These are phyloP conservation scores for Debaryomyces robertsiae DNA, from an alignment of 1,139 yeast genomes.

Conservation along the genomic window DNA sequence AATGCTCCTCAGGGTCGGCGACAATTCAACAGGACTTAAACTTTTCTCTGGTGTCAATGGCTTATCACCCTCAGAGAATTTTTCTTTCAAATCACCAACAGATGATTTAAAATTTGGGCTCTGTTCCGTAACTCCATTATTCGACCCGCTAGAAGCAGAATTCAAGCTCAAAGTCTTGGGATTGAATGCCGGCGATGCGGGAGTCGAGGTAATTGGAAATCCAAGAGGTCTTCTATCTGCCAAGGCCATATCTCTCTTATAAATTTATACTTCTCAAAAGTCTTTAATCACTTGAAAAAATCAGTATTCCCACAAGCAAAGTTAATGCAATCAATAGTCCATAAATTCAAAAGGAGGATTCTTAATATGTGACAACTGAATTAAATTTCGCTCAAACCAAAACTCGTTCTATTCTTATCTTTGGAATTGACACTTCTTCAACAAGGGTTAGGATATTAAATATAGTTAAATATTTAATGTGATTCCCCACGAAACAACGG, in stretches of 20 bases:
- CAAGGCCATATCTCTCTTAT: conserved; percentile 45
- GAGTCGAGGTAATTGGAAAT: conserved; percentile 40
- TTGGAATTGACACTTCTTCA: conserved; percentile 1
- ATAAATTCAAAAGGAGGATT: conserved; percentile 10
- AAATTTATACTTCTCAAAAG: conserved; percentile 10
- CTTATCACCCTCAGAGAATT: conserved; percentile 17
- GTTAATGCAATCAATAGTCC: conserved; percentile 11
- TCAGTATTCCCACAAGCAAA: conserved; percentile 7
- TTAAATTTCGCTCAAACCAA: conserved; percentile 6
- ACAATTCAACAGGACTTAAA: conserved; percentile 29
- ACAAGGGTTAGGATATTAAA: conserved; percentile 3
- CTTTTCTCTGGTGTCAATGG: conserved; percentile 27
- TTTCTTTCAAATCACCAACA: conserved; percentile 18
- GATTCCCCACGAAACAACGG: conserved; percentile 3
- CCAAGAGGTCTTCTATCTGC: conserved; percentile 62
- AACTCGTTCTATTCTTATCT: conserved; percentile 1
- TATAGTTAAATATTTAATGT: conserved; percentile 6
- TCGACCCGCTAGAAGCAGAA: conserved; percentile 11
- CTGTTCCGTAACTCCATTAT: conserved; percentile 7
- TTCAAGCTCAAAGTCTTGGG: conserved; percentile 39
- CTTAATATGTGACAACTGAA: conserved; percentile 6
- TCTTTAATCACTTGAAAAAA: conserved; percentile 11
- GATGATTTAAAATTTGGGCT: conserved; percentile 16
- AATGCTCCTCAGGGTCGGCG: conserved; percentile 46
- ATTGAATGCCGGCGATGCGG: conserved; percentile 50